Conservation (phyloP, 2,329 filamentous ascomycete species). For the Erysiphe pulchra region DNA sequence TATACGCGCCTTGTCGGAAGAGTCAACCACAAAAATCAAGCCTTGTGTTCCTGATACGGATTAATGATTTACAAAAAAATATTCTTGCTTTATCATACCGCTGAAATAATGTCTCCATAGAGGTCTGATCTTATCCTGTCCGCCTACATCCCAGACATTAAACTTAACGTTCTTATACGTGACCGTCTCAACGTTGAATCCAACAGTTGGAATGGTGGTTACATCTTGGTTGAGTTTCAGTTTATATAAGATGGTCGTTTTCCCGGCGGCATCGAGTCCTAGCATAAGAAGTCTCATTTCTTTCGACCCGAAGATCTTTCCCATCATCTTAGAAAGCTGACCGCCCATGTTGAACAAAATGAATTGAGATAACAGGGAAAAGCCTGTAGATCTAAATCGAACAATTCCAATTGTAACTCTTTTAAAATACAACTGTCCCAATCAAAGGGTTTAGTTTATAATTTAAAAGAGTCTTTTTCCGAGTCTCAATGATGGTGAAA, state of each 20-base stretch:
- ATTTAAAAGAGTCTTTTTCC: too few species aligned
- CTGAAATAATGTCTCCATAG: constrained; percentile 96
- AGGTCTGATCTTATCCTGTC: constrained; percentile 95
- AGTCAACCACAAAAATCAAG: constrained; percentile 96
- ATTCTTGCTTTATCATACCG: constrained; percentile 21
- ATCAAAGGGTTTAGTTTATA: too few species aligned
- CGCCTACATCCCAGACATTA: constrained; percentile 97
- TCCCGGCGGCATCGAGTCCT: constrained; percentile 89
- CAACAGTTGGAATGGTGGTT: constrained; percentile 93
- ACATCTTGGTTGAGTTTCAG: constrained; percentile 95
- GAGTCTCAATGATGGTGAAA: too few species aligned
- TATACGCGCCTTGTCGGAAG: constrained; percentile 71
- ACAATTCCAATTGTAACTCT: background rate
- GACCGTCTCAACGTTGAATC: constrained; percentile 97
- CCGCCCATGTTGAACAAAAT: constrained; percentile 47
- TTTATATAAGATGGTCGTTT: constrained; percentile 98
- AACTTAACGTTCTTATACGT: constrained; percentile 99
- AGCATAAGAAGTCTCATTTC: constrained; percentile 98
- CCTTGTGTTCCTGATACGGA: constrained; percentile 55
- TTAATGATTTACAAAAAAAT: background rate
- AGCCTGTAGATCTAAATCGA: background rate
- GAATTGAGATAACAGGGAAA: background rate
- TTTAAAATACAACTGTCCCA: too few species aligned
- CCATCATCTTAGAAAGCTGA: constrained; percentile 86
- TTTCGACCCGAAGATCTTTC: constrained; percentile 96